Evolutionary conservation across 768 basidiomycete genomes (phyloP).

Genomic region (Pulveroboletus sp.): DNA sequence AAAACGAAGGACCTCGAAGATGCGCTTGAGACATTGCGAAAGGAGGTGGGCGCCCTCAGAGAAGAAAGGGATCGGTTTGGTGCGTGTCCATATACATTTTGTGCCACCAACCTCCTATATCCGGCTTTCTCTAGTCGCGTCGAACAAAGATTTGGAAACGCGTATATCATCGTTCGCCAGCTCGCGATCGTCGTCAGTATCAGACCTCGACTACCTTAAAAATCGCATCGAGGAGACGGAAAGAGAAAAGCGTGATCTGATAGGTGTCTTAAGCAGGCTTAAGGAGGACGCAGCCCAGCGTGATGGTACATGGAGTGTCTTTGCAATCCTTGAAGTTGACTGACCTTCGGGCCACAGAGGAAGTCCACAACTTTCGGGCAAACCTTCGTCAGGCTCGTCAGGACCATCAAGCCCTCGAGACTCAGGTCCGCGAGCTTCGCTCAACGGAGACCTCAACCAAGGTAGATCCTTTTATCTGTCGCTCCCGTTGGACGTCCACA

Average conservation of each 20-base stretch:
- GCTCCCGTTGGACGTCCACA: not conserved
- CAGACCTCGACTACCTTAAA: constrained; percentile 54
- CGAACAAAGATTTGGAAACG: constrained; percentile 45
- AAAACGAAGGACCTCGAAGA: constrained; percentile 52
- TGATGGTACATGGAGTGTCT: constrained; percentile 51
- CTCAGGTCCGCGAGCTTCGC: constrained; percentile 65
- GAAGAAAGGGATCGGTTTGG: constrained; percentile 64
- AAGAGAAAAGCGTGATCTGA: constrained; percentile 85
- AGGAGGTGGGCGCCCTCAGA: constrained; percentile 53
- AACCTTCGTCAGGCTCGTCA: constrained; percentile 72
- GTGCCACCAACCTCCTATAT: not conserved
- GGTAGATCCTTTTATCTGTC: constrained; percentile 34
- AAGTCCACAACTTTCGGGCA: constrained; percentile 61
- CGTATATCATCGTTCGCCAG: constrained; percentile 53
- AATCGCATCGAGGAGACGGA: constrained; percentile 70
- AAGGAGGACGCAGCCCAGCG: constrained; percentile 71
- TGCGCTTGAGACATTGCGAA: constrained; percentile 46
- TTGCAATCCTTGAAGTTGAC: not conserved
- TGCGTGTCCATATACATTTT: constrained; percentile 32
- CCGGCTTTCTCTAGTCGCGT: constrained; percentile 35
- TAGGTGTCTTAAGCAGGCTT: constrained; percentile 76
- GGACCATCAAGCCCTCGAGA: constrained; percentile 64
- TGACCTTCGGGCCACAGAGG: constrained; percentile 42
- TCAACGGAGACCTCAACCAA: constrained; percentile 74
- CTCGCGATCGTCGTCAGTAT: constrained; percentile 58